Conservation (phyloP, 352 stramenopile genomes). For the Pythium brachiatum region DNA sequence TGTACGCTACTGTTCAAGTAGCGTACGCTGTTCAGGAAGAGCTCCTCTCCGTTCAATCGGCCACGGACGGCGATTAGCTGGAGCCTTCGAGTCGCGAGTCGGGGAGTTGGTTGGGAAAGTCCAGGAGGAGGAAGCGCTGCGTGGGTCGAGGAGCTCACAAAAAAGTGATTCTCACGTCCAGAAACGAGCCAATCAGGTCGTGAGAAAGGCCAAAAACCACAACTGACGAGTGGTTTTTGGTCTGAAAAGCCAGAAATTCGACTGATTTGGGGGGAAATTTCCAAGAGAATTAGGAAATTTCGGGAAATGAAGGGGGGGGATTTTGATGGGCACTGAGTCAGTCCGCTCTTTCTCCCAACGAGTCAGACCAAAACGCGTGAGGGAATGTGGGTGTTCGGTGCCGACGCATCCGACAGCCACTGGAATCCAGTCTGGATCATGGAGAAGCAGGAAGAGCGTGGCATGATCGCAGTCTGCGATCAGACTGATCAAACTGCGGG, state of each 20-base stretch:
- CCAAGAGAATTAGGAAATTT: neutral
- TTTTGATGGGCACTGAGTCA: neutral
- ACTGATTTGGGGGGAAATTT: neutral
- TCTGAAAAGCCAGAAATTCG: neutral
- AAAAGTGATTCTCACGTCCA: neutral
- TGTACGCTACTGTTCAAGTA: too few relatives aligned
- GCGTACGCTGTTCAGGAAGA: too few relatives aligned
- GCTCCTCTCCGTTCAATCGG: neutral
- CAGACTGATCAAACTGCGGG: neutral
- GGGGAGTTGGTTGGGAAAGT: neutral
- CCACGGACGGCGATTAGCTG: too few relatives aligned
- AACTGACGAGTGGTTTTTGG: neutral
- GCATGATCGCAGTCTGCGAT: neutral
- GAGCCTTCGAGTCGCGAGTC: too few relatives aligned
- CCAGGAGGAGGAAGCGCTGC: neutral
- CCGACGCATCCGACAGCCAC: neutral
- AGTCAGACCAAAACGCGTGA: neutral
- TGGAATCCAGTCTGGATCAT: too few relatives aligned
- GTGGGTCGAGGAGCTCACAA: neutral
- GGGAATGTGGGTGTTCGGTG: too few relatives aligned
- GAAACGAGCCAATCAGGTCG: neutral
- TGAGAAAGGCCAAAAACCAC: neutral
- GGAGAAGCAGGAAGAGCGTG: neutral
- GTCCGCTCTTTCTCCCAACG: neutral
- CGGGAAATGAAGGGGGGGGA: neutral